These are phyloP conservation scores for Rhizopus arrhizus DNA, from an alignment of 371 early-diverging fungal species.

Conservation along the genomic window DNA sequence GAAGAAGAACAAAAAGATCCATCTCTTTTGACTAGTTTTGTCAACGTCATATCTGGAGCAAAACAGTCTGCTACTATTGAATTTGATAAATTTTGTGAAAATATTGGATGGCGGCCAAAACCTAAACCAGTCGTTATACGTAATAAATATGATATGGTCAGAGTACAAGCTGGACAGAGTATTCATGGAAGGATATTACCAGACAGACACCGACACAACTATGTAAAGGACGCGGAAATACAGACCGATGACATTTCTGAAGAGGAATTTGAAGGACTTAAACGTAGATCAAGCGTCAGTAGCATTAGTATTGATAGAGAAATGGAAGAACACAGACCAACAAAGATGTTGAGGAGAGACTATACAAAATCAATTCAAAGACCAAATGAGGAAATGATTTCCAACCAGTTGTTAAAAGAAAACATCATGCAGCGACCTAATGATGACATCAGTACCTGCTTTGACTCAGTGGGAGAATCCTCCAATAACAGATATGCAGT, in stretches of 20 bases:
- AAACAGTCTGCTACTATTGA: conserved; percentile 25
- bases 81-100: conserved; percentile 23
- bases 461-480: background rate
- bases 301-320: background rate
- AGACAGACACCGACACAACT: conserved; percentile 6
- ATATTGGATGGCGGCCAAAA: conserved; percentile 3
- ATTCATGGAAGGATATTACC: conserved; percentile 21
- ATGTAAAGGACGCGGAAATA: conserved; percentile 13
- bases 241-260: conserved; percentile 15
- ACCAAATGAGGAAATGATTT: background rate
- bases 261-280: background rate
- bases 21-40: conserved; percentile 7
- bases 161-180: background rate
- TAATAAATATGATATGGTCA: conserved; percentile 2
- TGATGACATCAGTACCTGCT: background rate
- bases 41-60: conserved; percentile 18
- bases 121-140: background rate
- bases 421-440: background rate
- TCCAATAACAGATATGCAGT: background rate
- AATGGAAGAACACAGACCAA: background rate
- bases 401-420: background rate
- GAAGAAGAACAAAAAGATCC: conserved; percentile 1
- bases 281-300: background rate
- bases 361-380: background rate
- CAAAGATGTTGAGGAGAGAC: background rate